Evolutionary conservation across 306 rosid species (phyloP), one percentile per base, ranked within the genome.

Genomic region (Cucumis hystrix): DNA sequence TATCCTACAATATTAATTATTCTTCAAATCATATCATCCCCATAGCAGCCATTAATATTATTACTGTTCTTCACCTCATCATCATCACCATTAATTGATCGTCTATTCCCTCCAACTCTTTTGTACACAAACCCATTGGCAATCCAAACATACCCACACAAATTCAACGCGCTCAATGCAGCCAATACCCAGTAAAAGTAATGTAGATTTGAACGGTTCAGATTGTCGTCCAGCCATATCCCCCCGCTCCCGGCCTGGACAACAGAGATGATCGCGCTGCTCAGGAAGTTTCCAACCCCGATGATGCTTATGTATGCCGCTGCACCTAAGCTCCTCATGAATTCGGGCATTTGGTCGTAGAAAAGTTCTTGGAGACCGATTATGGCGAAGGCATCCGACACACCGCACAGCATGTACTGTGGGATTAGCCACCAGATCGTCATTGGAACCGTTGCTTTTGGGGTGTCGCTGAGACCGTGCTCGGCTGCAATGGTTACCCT

Each of bases 381-480:
- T 1, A 85, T 54, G 4, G 96, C 17, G 16, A 91, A 84, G 3
- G 90, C 88, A 16, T 89, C 89, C 0, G 92, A 76, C 0, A 89
- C 23, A 0, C 96, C 91, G 0, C 83, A 83, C 1, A 91, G 58
- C 55, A 83, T 14, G 75, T 82, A 93, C n/a, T 90, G 98, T 64
- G 98, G 98, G 18, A 93, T 89, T 20, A 93, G 14, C 98, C 98
- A 93, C 95, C 95, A 91, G 49, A 88, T 76, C 47, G 56, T 77
- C 69, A 93, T 91, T 4, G 98, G 96, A 4, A 93, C 14, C 3
- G 79, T 59, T 15, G 85, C 87, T 63, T 72, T 88, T 0, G 90
- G 89, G 25, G 66, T 55, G 74, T 91, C 95, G 3, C 83, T 14
- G 58, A 93, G 86, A 21, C 82, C 78, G 45, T 82, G 15, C 0